phyloP scores from a whole-genome alignment of 2,329 filamentous ascomycete genomes.

The Xylariales sp. region DNA sequence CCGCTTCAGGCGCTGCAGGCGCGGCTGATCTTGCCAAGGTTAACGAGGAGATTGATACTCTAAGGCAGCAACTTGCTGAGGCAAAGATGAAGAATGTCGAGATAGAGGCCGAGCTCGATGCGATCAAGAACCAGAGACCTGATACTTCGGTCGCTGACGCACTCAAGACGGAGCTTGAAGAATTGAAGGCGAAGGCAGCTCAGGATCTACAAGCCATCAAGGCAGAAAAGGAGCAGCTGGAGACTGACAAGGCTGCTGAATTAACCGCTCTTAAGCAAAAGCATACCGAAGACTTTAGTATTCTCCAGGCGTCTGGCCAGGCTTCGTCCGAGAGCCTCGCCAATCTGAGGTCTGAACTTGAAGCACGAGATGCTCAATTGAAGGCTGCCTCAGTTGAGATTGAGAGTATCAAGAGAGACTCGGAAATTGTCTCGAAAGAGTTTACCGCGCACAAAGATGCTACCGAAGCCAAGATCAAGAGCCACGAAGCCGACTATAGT shows the following conservation, averaged over 20 bases:
- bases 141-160: conserved; percentile 52
- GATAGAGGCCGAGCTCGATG: conserved; percentile 57
- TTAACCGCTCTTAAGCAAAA: conserved; percentile 29
- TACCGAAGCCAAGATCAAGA: conserved; percentile 48
- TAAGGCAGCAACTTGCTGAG: conserved; percentile 50
- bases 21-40: conserved; percentile 40
- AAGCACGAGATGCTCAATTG: conserved; percentile 20
- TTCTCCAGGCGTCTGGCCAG: background rate
- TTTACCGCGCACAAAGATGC: conserved; percentile 48
- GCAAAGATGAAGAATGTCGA: conserved; percentile 58
- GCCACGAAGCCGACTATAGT: conserved; percentile 54
- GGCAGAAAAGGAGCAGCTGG: conserved; percentile 28
- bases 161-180: conserved; percentile 45
- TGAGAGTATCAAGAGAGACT: conserved; percentile 27
- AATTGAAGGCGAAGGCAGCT: conserved; percentile 42
- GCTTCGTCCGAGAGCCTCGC: conserved; percentile 20
- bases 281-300: conserved; percentile 13
- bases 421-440: conserved; percentile 43
- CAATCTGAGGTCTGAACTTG: conserved; percentile 23
- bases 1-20: conserved; percentile 26
- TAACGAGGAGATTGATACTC: conserved; percentile 42
- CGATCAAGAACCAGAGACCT: conserved; percentile 48
- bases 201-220: conserved; percentile 37
- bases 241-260: conserved; percentile 12
- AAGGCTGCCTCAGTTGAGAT: conserved; percentile 38